Percentiles rank a stretch among this genome's conserved stretches.
phyloP scores from a whole-genome alignment of 805 yeast genomes.

The Candida pseudoglaebosa region DNA sequence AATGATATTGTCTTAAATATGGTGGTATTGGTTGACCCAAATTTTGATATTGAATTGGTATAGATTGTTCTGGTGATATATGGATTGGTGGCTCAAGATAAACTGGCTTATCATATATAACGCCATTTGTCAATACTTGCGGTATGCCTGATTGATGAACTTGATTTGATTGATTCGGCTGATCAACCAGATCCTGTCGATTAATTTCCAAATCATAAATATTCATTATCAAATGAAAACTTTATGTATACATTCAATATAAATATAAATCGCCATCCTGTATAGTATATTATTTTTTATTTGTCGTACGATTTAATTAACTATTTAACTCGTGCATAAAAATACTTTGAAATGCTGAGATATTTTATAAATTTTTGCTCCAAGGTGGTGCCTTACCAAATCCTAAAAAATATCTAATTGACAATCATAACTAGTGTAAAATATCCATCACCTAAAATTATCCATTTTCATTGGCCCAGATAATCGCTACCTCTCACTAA shows the following conservation, averaged over 20 bases:
- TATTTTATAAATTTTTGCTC: no score
- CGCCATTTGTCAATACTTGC: not conserved
- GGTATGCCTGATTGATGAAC: not conserved
- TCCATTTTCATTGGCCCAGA: no score
- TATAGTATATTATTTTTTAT: not conserved
- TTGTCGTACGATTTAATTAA: not conserved
- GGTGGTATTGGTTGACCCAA: not conserved
- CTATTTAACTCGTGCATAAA: no score
- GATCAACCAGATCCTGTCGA: not conserved
- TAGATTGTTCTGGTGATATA: not conserved
- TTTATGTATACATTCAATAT: not conserved
- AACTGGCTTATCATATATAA: no score
- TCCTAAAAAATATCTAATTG: no score
- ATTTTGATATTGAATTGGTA: not conserved
- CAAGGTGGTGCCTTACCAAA: no score
- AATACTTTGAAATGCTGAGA: no score
- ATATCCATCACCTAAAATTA: no score
- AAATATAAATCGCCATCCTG: no score
- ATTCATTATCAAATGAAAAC: not conserved
- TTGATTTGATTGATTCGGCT: not conserved
- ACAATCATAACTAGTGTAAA: no score
- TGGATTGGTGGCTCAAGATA: no score
- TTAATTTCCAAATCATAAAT: not conserved
- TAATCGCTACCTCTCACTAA: no score
- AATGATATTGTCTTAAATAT: conserved; percentile 2